Percentiles rank a stretch among this genome's conserved stretches.
Conservation (phyloP, 805 yeast species). For the Candida cerambycidarum region DNA sequence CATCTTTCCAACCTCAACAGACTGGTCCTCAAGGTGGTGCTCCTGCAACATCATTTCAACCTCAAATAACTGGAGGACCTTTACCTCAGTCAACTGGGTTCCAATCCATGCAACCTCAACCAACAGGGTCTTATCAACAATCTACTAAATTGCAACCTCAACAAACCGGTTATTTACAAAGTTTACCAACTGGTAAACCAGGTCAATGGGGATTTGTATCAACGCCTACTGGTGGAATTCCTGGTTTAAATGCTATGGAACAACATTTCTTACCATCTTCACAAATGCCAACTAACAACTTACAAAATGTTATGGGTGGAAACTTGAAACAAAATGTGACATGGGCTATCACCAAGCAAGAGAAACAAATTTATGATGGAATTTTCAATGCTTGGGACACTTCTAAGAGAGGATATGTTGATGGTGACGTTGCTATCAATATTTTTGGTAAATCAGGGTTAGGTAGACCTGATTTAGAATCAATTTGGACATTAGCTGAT, state of each 20-base stretch:
- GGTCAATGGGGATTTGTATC: conserved; percentile 82
- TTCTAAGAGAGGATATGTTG: conserved; percentile 62
- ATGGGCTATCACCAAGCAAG: conserved; percentile 85
- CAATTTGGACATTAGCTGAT: conserved; percentile 89
- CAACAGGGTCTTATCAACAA: conserved; percentile 45
- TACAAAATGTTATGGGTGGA: conserved; percentile 45
- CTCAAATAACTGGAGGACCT: conserved; percentile 23
- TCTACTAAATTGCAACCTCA: conserved; percentile 53
- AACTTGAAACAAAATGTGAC: conserved; percentile 56
- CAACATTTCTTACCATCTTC: conserved; percentile 64
- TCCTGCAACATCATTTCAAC: conserved; percentile 13
- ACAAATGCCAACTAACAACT: conserved; percentile 33
- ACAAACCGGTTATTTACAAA: conserved; percentile 41
- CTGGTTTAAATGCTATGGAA: conserved; percentile 66
- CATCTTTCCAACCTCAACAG: conserved; percentile 15
- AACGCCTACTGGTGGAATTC: conserved; percentile 67
- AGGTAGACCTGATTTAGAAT: conserved; percentile 78
- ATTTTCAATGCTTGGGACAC: conserved; percentile 89
- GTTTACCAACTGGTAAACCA: conserved; percentile 65
- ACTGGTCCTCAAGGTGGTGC: conserved; percentile 19
- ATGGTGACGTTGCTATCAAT: conserved; percentile 78
- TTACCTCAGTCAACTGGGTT: conserved; percentile 24
- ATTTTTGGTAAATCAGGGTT: conserved; percentile 91
- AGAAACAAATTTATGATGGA: conserved; percentile 80
- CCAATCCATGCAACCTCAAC: conserved; percentile 33